A percentile compares a stretch with the other conserved stretches of the same genome.
Conservation (phyloP, 192 early-diverging fungal species). For the Allomyces javanicus region DNA sequence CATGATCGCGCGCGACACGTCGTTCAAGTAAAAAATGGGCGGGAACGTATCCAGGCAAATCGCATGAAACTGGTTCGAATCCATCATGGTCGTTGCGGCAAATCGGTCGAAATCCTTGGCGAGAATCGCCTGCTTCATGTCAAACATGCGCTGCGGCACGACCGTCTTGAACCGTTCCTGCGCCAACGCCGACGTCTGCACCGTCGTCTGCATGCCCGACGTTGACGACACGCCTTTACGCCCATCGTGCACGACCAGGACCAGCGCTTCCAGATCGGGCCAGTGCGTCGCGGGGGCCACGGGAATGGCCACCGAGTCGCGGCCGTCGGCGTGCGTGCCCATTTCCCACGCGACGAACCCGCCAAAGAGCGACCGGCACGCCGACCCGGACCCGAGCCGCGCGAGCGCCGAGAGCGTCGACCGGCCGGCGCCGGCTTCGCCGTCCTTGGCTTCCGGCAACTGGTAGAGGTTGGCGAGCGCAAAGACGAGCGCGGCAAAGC, state of each 20-base stretch:
- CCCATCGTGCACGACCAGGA: slow-evolving; percentile 81
- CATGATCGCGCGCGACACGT: slow-evolving; percentile 77
- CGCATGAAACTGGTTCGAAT: slow-evolving; percentile 99
- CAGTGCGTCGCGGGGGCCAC: slow-evolving; percentile 78
- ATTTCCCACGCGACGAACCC: slow-evolving; percentile 98
- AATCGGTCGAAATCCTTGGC: slow-evolving; percentile 70
- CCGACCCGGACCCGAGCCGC: slow-evolving; percentile 87
- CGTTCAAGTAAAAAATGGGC: slow-evolving; percentile 95
- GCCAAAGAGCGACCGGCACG: slow-evolving; percentile 91
- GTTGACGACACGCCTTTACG: slow-evolving; percentile 84
- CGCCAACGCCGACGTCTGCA: slow-evolving; percentile 74
- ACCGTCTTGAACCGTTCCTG: slow-evolving; percentile 59
- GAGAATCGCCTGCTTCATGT: slow-evolving; percentile 80
- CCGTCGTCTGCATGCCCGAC: slow-evolving; percentile 90
- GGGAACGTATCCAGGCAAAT: slow-evolving; percentile 97
- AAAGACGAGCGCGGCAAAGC: slow-evolving; percentile 82
- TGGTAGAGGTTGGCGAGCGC: slow-evolving; percentile 55
- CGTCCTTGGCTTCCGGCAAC: slow-evolving; percentile 17
- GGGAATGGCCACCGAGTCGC: slow-evolving; percentile 76
- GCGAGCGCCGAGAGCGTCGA: slow-evolving; percentile 76
- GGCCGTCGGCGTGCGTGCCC: slow-evolving; percentile 59
- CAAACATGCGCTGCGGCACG: slow-evolving; percentile 78
- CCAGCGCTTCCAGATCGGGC: slow-evolving; percentile 86
- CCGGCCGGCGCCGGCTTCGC: background rate
- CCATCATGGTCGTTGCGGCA: slow-evolving; percentile 88